Conservation (phyloP, 495 filamentous ascomycete genomes). For the Ramalina peruviana region DNA sequence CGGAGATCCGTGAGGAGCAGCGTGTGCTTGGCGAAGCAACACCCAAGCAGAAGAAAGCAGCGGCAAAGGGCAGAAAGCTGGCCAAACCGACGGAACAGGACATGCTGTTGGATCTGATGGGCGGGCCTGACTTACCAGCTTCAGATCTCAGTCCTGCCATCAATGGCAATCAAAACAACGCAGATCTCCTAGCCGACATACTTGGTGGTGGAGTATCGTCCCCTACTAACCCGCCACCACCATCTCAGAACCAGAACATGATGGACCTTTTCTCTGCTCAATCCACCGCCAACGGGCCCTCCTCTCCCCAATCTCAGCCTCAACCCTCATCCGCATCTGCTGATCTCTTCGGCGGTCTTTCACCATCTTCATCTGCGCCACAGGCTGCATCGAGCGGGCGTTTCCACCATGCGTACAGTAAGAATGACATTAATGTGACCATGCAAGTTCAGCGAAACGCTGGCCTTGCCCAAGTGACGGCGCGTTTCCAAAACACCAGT, state of each 20-base stretch:
- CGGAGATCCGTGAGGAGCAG: constrained; percentile 89
- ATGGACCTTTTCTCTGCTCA: constrained; percentile 65
- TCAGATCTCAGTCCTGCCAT: constrained; percentile 24
- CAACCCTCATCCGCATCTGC: constrained; percentile 30
- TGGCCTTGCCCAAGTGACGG: constrained; percentile 58
- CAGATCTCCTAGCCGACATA: constrained; percentile 82
- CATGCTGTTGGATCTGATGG: constrained; percentile 83
- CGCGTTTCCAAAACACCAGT: constrained; percentile 67
- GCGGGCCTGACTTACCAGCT: constrained; percentile 52
- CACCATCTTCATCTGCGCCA: constrained; percentile 31
- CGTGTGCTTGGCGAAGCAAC: constrained; percentile 74
- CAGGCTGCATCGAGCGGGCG: constrained; percentile 21
- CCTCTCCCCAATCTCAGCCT: constrained; percentile 24
- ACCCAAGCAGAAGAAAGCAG: constrained; percentile 53
- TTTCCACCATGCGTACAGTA: constrained; percentile 62
- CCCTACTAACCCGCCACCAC: constrained; percentile 35
- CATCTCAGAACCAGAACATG: constrained; percentile 60
- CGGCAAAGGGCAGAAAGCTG: constrained; percentile 57
- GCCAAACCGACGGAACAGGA: constrained; percentile 79
- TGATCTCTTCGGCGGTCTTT: constrained; percentile 33
- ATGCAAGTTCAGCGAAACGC: constrained; percentile 71
- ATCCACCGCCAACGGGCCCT: constrained; percentile 28
- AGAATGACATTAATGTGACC: constrained; percentile 67
- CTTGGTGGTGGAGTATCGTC: constrained; percentile 42
- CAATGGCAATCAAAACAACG: constrained; percentile 56